Conservation (phyloP, 257 asterid species). For the Handroanthus guayacan region DNA sequence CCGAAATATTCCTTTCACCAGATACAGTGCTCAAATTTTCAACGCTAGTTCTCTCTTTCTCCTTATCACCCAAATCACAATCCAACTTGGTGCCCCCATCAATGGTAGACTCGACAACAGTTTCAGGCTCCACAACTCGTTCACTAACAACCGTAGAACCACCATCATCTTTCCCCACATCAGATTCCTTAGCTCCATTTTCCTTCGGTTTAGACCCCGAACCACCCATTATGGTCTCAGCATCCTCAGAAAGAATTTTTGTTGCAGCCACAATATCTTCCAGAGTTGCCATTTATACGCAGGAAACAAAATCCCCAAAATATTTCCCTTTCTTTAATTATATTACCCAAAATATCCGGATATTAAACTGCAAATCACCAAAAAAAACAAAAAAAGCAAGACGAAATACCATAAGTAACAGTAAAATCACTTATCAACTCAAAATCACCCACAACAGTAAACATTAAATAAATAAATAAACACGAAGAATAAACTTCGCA, state of each 20-base stretch:
- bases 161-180: slow-evolving; percentile 15
- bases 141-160: slow-evolving; percentile 30
- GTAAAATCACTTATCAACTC: slow-evolving; percentile 22
- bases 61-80: not conserved
- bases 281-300: slow-evolving; percentile 36
- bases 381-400: not conserved
- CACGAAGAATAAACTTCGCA: not conserved
- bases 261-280: slow-evolving; percentile 44
- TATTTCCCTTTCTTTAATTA: slow-evolving; percentile 6
- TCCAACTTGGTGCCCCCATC: not conserved
- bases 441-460: slow-evolving; percentile 12
- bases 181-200: slow-evolving; percentile 28
- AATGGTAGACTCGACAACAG: slow-evolving; percentile 24
- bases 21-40: not conserved
- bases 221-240: slow-evolving; percentile 25
- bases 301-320: slow-evolving; percentile 25
- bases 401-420: slow-evolving; percentile 11
- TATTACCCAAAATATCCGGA: slow-evolving; percentile 27
- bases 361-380: slow-evolving; percentile 32
- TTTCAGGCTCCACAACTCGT: slow-evolving; percentile 25
- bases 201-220: slow-evolving; percentile 31
- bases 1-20: not conserved
- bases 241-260: slow-evolving; percentile 36
- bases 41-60: slow-evolving; percentile 4
- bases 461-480: slow-evolving; percentile 22